Conservation (phyloP, 2,329 filamentous ascomycete species). For the Talaromyces sp. region DNA sequence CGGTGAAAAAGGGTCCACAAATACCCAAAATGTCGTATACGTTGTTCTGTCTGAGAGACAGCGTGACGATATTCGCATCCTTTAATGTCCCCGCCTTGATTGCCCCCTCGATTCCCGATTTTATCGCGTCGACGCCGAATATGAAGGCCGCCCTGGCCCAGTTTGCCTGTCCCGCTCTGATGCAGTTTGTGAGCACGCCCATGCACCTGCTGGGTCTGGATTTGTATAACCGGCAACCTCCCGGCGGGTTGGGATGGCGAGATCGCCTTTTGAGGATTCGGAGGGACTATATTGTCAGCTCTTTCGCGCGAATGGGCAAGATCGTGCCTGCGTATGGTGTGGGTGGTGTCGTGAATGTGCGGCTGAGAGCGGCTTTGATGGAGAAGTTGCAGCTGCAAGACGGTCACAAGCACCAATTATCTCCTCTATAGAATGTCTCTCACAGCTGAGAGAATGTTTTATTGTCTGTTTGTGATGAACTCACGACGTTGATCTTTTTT, state of each 20-base stretch:
- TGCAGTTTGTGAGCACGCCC: constrained; percentile 77
- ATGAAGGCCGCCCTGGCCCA: constrained; percentile 64
- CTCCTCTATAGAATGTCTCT: background rate
- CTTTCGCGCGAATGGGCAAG: constrained; percentile 70
- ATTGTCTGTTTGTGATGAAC: background rate
- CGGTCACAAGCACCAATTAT: background rate
- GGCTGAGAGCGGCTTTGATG: constrained; percentile 66
- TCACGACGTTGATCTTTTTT: background rate
- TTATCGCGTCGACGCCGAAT: constrained; percentile 40
- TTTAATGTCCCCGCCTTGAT: constrained; percentile 85
- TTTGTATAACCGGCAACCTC: constrained; percentile 67
- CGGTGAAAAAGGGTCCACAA: constrained; percentile 25
- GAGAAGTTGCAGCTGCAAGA: constrained; percentile 44
- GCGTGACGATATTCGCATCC: constrained; percentile 82
- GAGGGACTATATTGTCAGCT: constrained; percentile 71
- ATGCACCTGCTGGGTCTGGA: constrained; percentile 81
- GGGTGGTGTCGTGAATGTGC: constrained; percentile 78
- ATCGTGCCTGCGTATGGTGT: constrained; percentile 88
- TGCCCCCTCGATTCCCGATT: constrained; percentile 61
- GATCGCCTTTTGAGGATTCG: constrained; percentile 66
- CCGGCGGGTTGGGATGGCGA: constrained; percentile 42
- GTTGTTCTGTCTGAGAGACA: constrained; percentile 78
- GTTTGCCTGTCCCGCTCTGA: constrained; percentile 71
- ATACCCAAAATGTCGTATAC: constrained; percentile 69
- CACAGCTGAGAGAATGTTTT: background rate